phyloP scores from a whole-genome alignment of 306 rosid species.

The Quercus ilex region DNA sequence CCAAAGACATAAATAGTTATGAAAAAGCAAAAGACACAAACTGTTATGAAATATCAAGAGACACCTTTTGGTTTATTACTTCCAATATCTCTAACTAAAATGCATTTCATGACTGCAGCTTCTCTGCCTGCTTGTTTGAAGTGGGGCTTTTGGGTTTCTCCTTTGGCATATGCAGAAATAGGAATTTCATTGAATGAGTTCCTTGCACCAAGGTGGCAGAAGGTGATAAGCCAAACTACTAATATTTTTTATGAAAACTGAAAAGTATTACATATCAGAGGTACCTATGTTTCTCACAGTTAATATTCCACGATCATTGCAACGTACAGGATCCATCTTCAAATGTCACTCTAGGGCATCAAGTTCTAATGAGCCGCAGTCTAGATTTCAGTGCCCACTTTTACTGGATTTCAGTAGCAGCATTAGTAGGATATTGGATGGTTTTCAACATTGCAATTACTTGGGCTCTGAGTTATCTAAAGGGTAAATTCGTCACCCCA shows the following conservation, averaged over 20 bases:
- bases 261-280: not conserved
- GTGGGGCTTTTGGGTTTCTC: constrained; percentile 70
- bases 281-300: not conserved
- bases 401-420: constrained; percentile 54
- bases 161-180: constrained; percentile 55
- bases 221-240: constrained; percentile 27
- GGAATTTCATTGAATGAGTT: constrained; percentile 42
- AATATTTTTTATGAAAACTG: not conserved
- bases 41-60: no score
- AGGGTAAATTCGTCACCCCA: constrained; percentile 24
- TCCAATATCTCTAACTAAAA: not conserved
- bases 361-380: constrained; percentile 38
- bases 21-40: no score
- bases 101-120: constrained; percentile 30
- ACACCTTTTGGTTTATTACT: no score
- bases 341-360: constrained; percentile 44
- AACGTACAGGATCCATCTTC: constrained; percentile 29
- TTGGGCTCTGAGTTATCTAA: constrained; percentile 36
- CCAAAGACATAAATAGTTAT: no score
- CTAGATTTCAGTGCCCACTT: constrained; percentile 37
- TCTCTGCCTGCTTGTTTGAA: constrained; percentile 50
- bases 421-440: constrained; percentile 44
- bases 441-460: constrained; percentile 47
- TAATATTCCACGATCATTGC: not conserved
- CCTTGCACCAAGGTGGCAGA: constrained; percentile 60